These are phyloP conservation scores for Helicocarpus griseus DNA, from an alignment of 2,329 filamentous ascomycete genomes.

Conservation along the genomic window DNA sequence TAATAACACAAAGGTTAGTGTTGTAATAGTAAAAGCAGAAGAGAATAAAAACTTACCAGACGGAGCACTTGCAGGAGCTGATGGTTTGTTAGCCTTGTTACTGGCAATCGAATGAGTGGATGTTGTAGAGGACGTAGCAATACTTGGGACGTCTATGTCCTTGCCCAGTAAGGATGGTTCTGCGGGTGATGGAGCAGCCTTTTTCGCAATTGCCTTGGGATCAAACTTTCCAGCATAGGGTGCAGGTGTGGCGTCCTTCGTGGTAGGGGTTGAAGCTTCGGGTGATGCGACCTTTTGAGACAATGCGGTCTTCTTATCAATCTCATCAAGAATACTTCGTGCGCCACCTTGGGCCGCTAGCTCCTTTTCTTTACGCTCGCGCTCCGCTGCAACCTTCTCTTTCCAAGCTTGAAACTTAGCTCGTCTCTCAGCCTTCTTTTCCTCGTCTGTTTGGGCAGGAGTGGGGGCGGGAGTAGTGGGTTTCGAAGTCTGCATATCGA, in stretches of 20 bases:
- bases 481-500: conserved; percentile 43
- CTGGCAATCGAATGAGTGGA: conserved; percentile 30
- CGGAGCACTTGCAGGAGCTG: conserved; percentile 31
- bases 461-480: conserved; percentile 32
- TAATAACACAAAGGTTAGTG: conserved; percentile 5
- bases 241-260: conserved; percentile 41
- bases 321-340: conserved; percentile 59
- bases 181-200: conserved; percentile 52
- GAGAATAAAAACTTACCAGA: conserved; percentile 26
- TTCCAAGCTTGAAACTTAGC: conserved; percentile 88
- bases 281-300: conserved; percentile 17
- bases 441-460: conserved; percentile 53
- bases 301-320: conserved; percentile 57
- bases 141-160: conserved; percentile 43
- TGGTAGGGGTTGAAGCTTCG: conserved; percentile 28
- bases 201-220: conserved; percentile 77
- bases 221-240: conserved; percentile 73
- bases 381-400: conserved; percentile 68
- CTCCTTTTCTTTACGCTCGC: conserved; percentile 62
- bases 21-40: not conserved
- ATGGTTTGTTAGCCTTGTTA: conserved; percentile 33
- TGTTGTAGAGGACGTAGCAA: conserved; percentile 36
- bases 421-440: conserved; percentile 69
- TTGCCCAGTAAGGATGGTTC: conserved; percentile 45
- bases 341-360: conserved; percentile 53